These are phyloP conservation scores for Fusarium torulosum DNA, from an alignment of 2,329 filamentous ascomycete genomes.

Conservation along the genomic window DNA sequence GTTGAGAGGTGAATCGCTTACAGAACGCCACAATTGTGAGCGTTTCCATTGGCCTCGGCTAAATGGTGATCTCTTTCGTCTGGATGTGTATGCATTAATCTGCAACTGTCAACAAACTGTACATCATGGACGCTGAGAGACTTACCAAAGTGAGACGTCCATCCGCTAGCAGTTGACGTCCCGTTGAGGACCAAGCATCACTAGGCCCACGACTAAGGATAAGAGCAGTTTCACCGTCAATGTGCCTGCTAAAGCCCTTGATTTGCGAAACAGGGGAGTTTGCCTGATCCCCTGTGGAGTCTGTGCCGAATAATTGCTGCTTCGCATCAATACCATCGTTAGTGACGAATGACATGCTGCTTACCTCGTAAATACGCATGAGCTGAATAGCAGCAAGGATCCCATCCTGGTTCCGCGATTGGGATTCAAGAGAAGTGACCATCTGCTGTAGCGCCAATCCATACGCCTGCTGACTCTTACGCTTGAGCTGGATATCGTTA, in stretches of 20 bases:
- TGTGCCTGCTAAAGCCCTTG: conserved; percentile 6
- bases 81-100: conserved; percentile 14
- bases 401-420: neutral
- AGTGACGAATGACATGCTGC: rapidly evolving
- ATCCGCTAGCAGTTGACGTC: conserved; percentile 19
- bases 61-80: conserved; percentile 8
- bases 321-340: neutral
- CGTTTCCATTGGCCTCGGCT: conserved; percentile 3
- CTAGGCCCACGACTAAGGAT: conserved; percentile 7
- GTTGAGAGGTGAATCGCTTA: conserved; percentile 5
- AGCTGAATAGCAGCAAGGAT: conserved; percentile 19
- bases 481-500: conserved; percentile 4
- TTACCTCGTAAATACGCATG: conserved; percentile 23
- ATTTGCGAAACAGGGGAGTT: neutral
- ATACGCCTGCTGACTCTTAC: conserved; percentile 16
- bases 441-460: conserved; percentile 17
- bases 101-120: rapidly evolving
- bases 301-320: conserved; percentile 14
- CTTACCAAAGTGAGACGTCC: conserved; percentile 15
- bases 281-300: rapidly evolving
- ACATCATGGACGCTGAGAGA: rapidly evolving
- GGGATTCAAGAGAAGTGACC: neutral
- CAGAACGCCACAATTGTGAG: conserved; percentile 14
- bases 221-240: conserved; percentile 20
- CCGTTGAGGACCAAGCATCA: conserved; percentile 3